Evolutionary conservation across 2,329 filamentous ascomycete species (phyloP).

Genomic region (Aureobasidium sp.): DNA sequence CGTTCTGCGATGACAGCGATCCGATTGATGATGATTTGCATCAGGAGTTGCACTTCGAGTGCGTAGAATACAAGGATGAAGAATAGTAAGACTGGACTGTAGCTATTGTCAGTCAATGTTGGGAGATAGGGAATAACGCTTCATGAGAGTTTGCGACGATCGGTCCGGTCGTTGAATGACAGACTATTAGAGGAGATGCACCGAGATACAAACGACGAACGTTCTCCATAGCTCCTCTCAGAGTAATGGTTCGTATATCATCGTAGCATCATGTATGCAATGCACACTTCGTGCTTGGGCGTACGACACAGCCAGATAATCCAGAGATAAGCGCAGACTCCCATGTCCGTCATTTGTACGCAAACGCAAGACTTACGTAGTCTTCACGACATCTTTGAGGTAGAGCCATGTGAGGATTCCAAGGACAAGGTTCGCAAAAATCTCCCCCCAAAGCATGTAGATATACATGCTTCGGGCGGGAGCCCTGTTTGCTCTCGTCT

Average conservation of each 20-base stretch:
- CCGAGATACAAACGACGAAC: neutral
- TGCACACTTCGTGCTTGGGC: neutral
- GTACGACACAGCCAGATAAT: neutral
- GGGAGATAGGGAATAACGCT: neutral
- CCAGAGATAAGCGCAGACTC: neutral
- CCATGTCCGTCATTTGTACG: too few species aligned
- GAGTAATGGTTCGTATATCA: neutral
- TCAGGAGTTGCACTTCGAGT: conserved; percentile 14
- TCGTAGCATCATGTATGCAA: neutral
- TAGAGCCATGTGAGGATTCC: conserved; percentile 34
- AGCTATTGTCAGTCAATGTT: neutral
- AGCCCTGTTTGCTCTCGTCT: conserved; percentile 23
- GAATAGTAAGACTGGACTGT: neutral
- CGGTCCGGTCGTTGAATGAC: neutral
- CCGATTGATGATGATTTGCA: conserved; percentile 36
- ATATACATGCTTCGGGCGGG: conserved; percentile 21
- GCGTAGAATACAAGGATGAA: conserved; percentile 24
- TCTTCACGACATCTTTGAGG: conserved; percentile 19
- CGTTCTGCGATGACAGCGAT: conserved; percentile 24
- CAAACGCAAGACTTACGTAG: neutral
- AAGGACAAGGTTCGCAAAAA: conserved; percentile 38
- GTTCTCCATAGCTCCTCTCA: neutral
- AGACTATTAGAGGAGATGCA: neutral
- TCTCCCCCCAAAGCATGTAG: conserved; percentile 42
- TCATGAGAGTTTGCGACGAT: neutral